Base-by-base conservation (phyloP, 306 rosid genomes). In the Cucurbita maxima region DNA sequence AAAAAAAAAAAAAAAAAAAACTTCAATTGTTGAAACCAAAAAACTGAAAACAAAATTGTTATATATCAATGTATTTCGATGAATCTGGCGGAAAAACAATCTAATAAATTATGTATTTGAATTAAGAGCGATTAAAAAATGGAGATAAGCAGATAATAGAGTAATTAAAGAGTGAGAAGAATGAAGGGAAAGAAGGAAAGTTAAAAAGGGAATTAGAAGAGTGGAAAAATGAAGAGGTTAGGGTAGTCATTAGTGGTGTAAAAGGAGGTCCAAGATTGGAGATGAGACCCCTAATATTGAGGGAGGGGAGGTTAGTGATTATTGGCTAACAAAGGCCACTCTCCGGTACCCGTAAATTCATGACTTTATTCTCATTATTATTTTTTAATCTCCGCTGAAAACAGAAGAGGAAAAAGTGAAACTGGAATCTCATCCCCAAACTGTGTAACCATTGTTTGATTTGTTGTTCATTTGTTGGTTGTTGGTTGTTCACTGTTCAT, bases 301-400 rank as follows among this genome's bases (percentile, higher is more conserved):
- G 72, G 72, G 54, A 43, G 20, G 55, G 54, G 72, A 44, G 55
- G 72, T 66, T 66, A 66, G 37, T 66, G 54, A 66, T 66, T 41
- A 15, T 50, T 69, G 73, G 57, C 20, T 47, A 69, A 69, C 73
- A 50, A 71, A 71, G 9, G 45, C 8, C 58, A 71, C 38, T 48
- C 30, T 16, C 34, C 37, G 45, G 48, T 25, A 71, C 60, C 75
- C 47, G 2, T 30, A 44, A 74, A 52, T 59, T 30, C 19, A 47
- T 19, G 3, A 61, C 22, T 58, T 22, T 59, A 14, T 50, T 50
- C 18, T 50, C 14, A 16, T 7, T 50, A 1, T 50, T 50, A 4
- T 13, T 37, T 60, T 59, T 36, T 22, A 61, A 52, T 16, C 3
- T 30, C 34, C 34, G 34, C 34, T 30, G 34, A 30, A 30, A 30